These are phyloP conservation scores for Apophysomyces trapeziformis DNA, from an alignment of 371 early-diverging fungal genomes.

Conservation along the genomic window DNA sequence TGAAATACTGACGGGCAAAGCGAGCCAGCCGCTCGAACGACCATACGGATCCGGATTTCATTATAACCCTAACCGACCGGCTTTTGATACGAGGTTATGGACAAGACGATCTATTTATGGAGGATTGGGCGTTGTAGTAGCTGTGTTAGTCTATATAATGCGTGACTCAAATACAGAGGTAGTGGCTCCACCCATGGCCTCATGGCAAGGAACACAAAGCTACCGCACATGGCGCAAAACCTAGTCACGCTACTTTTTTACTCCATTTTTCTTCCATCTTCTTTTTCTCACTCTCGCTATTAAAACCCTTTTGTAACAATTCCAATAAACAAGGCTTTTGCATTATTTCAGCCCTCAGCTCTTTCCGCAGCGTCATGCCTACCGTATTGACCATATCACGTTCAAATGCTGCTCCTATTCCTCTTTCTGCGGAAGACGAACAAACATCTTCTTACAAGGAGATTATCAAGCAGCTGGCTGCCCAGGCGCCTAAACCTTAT, in stretches of 20 bases:
- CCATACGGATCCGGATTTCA: background rate
- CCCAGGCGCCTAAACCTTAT: slow-evolving; percentile 58
- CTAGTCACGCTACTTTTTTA: slow-evolving; percentile 19
- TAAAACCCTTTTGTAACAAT: slow-evolving; percentile 1
- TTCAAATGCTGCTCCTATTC: slow-evolving; percentile 37
- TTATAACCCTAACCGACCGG: background rate
- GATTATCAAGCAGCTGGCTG: slow-evolving; percentile 48
- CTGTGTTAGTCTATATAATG: slow-evolving; percentile 4
- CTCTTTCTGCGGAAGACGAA: slow-evolving; percentile 26
- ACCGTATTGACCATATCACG: slow-evolving; percentile 29
- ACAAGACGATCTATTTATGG: background rate
- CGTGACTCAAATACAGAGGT: slow-evolving; percentile 4
- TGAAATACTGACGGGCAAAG: slow-evolving; percentile 25
- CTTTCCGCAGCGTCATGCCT: slow-evolving; percentile 26
- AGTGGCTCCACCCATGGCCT: slow-evolving; percentile 12
- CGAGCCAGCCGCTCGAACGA: slow-evolving; percentile 12
- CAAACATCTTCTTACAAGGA: slow-evolving; percentile 54
- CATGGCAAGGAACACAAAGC: slow-evolving; percentile 25
- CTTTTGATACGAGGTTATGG: slow-evolving; percentile 20
- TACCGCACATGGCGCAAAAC: slow-evolving; percentile 27
- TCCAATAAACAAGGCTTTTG: no score
- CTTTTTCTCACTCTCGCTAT: slow-evolving; percentile 10
- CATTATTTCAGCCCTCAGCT: slow-evolving; percentile 14
- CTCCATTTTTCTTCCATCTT: slow-evolving; percentile 11
- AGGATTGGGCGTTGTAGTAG: background rate